A percentile compares a stretch with the other conserved stretches of the same genome.
These are phyloP conservation scores for Plasmodium chabaudi DNA, from an alignment of 169 alveolate species.

Conservation along the genomic window DNA sequence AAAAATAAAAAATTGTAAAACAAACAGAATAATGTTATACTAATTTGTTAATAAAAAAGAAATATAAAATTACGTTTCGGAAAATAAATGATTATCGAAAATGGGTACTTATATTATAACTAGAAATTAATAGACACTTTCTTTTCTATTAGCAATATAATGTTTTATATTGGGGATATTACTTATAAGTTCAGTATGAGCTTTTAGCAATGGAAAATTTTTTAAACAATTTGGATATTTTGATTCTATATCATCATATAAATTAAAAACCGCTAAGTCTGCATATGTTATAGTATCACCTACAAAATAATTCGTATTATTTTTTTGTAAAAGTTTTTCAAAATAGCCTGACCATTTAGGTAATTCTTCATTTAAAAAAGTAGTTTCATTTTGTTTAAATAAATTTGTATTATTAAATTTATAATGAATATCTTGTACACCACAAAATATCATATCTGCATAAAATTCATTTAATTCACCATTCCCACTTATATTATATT, in stretches of 20 bases:
- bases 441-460: slow-evolving; percentile 72
- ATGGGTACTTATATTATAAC: too few species aligned
- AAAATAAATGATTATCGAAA: too few species aligned
- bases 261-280: slow-evolving; percentile 71
- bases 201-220: slow-evolving; percentile 55
- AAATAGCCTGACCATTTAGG: slow-evolving; percentile 72
- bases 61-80: too few species aligned
- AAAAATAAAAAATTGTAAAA: too few species aligned
- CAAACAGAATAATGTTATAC: too few species aligned
- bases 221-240: slow-evolving; percentile 64
- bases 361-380: slow-evolving; percentile 67
- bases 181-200: slow-evolving; percentile 60
- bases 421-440: slow-evolving; percentile 74
- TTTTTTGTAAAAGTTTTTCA: slow-evolving; percentile 55
- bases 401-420: slow-evolving; percentile 69
- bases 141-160: slow-evolving; percentile 64
- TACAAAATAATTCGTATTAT: slow-evolving; percentile 48
- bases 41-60: too few species aligned
- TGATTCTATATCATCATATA: slow-evolving; percentile 66
- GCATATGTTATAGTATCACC: slow-evolving; percentile 71
- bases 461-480: slow-evolving; percentile 61
- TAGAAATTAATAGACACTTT: slow-evolving; percentile 30
- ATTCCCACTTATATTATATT: slow-evolving; percentile 56
- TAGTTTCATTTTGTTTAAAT: slow-evolving; percentile 72
- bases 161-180: slow-evolving; percentile 56